These are phyloP conservation scores for Escallonia rubra DNA, from an alignment of 129 eudicot species.

Conservation along the genomic window DNA sequence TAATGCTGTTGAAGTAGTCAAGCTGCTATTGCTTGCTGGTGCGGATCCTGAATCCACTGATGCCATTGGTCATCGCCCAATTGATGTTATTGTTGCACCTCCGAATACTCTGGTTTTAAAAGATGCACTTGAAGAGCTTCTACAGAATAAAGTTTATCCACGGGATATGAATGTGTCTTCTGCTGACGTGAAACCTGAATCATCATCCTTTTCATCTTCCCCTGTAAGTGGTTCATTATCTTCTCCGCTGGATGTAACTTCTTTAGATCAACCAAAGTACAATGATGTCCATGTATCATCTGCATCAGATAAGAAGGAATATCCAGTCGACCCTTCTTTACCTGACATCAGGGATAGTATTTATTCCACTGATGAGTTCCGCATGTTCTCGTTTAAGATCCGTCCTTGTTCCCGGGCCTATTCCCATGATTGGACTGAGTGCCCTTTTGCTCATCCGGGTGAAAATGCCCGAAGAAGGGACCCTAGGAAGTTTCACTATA, in stretches of 20 bases:
- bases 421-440: constrained; percentile 49
- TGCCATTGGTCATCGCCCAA: constrained; percentile 24
- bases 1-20: constrained; percentile 28
- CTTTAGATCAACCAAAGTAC: neutral
- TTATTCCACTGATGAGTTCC: constrained; percentile 37
- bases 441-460: constrained; percentile 48
- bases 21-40: constrained; percentile 24
- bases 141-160: constrained; percentile 27
- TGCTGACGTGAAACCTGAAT: neutral
- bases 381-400: constrained; percentile 37
- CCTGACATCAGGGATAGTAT: constrained; percentile 28
- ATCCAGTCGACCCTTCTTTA: constrained; percentile 27
- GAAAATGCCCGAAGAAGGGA: constrained; percentile 39
- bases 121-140: constrained; percentile 15
- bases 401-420: constrained; percentile 48
- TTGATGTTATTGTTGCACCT: constrained; percentile 26
- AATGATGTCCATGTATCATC: neutral
- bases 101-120: constrained; percentile 14
- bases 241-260: constrained; percentile 37
- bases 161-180: constrained; percentile 34
- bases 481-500: constrained; percentile 36
- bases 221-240: constrained; percentile 55
- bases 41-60: constrained; percentile 26
- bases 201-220: constrained; percentile 63
- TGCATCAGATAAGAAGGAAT: constrained; percentile 26